Conservation (phyloP, 768 basidiomycete genomes). For the Psilocybe cyanescens region DNA sequence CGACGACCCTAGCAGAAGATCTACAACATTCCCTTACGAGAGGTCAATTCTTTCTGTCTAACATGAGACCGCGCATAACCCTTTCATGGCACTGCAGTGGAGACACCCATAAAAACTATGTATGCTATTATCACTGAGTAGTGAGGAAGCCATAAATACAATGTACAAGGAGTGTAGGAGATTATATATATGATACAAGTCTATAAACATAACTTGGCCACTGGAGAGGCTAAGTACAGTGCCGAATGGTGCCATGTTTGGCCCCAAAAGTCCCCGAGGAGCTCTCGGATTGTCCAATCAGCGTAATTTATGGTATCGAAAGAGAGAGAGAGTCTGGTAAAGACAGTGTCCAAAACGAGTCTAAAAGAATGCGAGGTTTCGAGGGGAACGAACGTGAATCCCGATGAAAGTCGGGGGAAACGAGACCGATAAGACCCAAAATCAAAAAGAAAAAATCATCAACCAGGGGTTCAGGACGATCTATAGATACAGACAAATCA, state of each 20-base stretch:
- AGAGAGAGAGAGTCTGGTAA: slow-evolving; percentile 17
- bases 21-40: too few relatives aligned
- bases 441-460: slow-evolving; percentile 77
- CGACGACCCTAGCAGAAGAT: not conserved
- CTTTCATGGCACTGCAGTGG: not conserved
- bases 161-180: slow-evolving; percentile 7
- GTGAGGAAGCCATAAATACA: slow-evolving; percentile 13
- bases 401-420: slow-evolving; percentile 3
- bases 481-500: slow-evolving; percentile 31
- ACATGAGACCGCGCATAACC: too few relatives aligned
- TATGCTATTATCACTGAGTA: slow-evolving; percentile 10
- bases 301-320: slow-evolving; percentile 10
- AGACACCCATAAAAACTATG: not conserved
- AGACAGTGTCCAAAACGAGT: slow-evolving; percentile 22
- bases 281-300: slow-evolving; percentile 15
- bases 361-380: slow-evolving; percentile 18
- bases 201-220: slow-evolving; percentile 5
- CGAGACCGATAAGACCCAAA: not conserved
- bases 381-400: slow-evolving; percentile 6
- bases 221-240: not conserved
- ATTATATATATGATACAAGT: slow-evolving; percentile 12
- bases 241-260: slow-evolving; percentile 3
- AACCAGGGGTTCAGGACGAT: slow-evolving; percentile 89
- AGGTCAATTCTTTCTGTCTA: too few relatives aligned
- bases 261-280: slow-evolving; percentile 4